These are phyloP conservation scores for Comarum palustre DNA, from an alignment of 306 rosid genomes.

Conservation along the genomic window DNA sequence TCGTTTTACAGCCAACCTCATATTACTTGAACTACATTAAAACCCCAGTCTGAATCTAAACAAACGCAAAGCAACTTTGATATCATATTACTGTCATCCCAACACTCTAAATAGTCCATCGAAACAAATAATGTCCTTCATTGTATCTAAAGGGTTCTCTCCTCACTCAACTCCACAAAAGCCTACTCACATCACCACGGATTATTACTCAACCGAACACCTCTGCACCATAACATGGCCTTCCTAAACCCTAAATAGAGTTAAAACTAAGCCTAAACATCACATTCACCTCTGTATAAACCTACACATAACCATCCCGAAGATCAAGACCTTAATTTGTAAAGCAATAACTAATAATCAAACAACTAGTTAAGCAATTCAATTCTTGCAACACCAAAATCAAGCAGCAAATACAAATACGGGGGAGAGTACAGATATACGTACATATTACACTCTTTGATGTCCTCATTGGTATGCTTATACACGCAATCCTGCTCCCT, in stretches of 20 bases:
- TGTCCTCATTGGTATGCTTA: constrained; percentile 94
- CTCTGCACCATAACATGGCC: background rate
- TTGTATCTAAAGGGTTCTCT: background rate
- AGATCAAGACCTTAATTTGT: background rate
- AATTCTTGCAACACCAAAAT: background rate
- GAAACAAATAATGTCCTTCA: background rate
- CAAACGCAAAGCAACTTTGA: background rate
- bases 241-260: no score
- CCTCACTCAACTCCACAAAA: background rate
- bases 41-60: no score
- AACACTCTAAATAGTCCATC: background rate
- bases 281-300: background rate
- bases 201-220: background rate
- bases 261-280: background rate
- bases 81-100: background rate
- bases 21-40: no score
- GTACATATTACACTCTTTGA: constrained; percentile 97
- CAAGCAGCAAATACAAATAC: background rate
- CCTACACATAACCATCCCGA: background rate
- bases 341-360: background rate
- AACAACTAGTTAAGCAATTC: background rate
- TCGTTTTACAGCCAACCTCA: no score
- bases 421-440: background rate
- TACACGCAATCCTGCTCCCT: constrained; percentile 98
- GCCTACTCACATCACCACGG: background rate